Evolutionary conservation across 768 basidiomycete genomes (phyloP).

Genomic region (Boletus huronensis): DNA sequence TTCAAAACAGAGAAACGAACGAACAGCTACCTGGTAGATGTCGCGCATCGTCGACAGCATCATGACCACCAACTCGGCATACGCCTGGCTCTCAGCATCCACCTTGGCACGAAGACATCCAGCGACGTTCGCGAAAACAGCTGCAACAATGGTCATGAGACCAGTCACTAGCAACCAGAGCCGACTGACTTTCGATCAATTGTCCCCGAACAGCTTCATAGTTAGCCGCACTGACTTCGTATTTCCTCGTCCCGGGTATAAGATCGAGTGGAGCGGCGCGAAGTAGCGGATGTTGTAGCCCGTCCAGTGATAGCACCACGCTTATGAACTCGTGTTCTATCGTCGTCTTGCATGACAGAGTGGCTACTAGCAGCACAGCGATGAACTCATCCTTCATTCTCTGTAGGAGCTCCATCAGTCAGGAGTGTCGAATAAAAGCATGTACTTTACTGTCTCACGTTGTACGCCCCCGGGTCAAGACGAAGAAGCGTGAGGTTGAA

Average conservation of each 20-base stretch:
- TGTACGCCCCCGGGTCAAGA: constrained; percentile 59
- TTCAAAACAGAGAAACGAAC: not conserved
- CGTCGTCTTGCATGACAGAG: constrained; percentile 45
- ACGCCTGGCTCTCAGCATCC: constrained; percentile 35
- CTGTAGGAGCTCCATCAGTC: constrained; percentile 30
- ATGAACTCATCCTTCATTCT: constrained; percentile 48
- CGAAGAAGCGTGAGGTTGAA: constrained; percentile 56
- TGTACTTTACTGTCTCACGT: constrained; percentile 36
- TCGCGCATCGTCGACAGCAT: constrained; percentile 54
- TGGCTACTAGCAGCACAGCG: constrained; percentile 48
- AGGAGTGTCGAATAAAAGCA: not conserved
- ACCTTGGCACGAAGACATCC: constrained; percentile 33
- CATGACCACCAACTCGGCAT: constrained; percentile 39
- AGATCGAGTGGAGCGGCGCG: constrained; percentile 30
- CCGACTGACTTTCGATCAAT: constrained; percentile 38
- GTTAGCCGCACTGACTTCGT: constrained; percentile 31
- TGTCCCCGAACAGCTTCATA: constrained; percentile 34
- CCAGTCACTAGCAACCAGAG: constrained; percentile 3
- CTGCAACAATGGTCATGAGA: constrained; percentile 32
- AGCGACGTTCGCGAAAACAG: constrained; percentile 44
- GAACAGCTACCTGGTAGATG: constrained; percentile 38
- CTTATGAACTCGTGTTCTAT: constrained; percentile 59
- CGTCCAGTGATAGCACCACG: constrained; percentile 56
- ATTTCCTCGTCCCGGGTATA: constrained; percentile 20
- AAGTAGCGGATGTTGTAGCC: constrained; percentile 51